These are phyloP conservation scores for Verbena officinalis DNA, from an alignment of 257 asterid genomes.

Conservation along the genomic window DNA sequence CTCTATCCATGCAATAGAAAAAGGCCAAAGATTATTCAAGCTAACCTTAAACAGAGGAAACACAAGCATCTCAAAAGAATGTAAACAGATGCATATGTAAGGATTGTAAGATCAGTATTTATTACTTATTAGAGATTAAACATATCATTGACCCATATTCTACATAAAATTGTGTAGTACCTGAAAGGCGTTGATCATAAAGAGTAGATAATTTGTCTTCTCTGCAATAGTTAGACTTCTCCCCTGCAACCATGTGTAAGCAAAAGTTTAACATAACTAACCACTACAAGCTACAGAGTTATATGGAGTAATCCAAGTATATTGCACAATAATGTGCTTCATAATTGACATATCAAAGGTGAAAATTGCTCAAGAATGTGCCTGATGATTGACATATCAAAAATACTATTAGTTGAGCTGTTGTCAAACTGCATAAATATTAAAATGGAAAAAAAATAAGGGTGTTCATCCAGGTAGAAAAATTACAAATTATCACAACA, in stretches of 20 bases:
- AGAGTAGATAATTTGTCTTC: constrained; percentile 92
- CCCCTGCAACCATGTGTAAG: constrained; percentile 65
- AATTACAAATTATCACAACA: constrained; percentile 6
- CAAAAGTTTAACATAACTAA: constrained; percentile 12
- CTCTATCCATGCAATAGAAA: constrained; percentile 54
- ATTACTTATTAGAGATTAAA: constrained; percentile 11
- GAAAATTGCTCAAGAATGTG: constrained; percentile 18
- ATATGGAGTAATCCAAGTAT: constrained; percentile 11
- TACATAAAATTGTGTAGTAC: constrained; percentile 37
- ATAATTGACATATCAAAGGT: constrained; percentile 1
- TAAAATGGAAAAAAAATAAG: neutral
- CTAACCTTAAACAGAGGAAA: constrained; percentile 21
- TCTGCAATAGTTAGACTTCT: constrained; percentile 82
- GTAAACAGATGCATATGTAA: constrained; percentile 11
- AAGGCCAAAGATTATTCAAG: constrained; percentile 22
- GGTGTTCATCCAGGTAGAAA: neutral
- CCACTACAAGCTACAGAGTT: constrained; percentile 1
- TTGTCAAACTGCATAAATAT: neutral
- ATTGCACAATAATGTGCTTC: constrained; percentile 20
- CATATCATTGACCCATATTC: neutral
- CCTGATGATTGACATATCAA: constrained; percentile 19
- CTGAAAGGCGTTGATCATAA: constrained; percentile 98
- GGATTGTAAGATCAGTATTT: constrained; percentile 2
- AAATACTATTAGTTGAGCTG: constrained; percentile 11
- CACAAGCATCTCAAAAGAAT: constrained; percentile 15